Evolutionary conservation across 805 yeast species (phyloP).

Genomic region (Saccharomycopsis vini): DNA sequence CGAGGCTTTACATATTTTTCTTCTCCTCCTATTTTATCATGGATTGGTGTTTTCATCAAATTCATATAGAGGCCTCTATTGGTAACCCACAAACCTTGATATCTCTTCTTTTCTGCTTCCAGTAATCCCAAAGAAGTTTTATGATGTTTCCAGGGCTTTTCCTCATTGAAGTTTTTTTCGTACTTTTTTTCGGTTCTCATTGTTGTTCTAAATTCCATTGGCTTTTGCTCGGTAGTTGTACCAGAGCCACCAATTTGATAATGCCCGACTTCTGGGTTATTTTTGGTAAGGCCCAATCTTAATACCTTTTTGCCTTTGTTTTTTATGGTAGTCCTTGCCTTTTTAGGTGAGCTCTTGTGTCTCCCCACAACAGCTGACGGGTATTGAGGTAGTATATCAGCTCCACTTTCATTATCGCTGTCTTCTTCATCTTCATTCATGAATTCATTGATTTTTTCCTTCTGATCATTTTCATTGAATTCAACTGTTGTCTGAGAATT

Average conservation of each 20-base stretch:
- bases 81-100: conserved; percentile 91
- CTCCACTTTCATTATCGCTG: not conserved
- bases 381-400: conserved; percentile 10
- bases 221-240: conserved; percentile 3
- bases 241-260: not conserved
- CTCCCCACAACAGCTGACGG: conserved; percentile 8
- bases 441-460: not conserved
- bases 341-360: conserved; percentile 7
- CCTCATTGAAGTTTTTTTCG: conserved; percentile 57
- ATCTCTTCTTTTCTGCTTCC: conserved; percentile 70
- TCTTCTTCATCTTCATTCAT: conserved; percentile 2
- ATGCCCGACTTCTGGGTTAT: conserved; percentile 19
- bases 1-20: not conserved
- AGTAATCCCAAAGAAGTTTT: conserved; percentile 42
- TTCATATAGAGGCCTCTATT: conserved; percentile 62
- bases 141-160: conserved; percentile 92
- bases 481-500: not conserved
- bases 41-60: conserved; percentile 19
- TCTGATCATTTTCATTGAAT: not conserved
- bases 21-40: conserved; percentile 7
- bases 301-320: conserved; percentile 17
- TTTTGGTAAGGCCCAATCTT: conserved; percentile 16
- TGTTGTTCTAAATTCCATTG: conserved; percentile 17
- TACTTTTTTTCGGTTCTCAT: conserved; percentile 21
- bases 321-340: conserved; percentile 6